These are phyloP conservation scores for Plectosphaerella plurivora DNA, from an alignment of 2,329 filamentous ascomycete genomes.

Conservation along the genomic window DNA sequence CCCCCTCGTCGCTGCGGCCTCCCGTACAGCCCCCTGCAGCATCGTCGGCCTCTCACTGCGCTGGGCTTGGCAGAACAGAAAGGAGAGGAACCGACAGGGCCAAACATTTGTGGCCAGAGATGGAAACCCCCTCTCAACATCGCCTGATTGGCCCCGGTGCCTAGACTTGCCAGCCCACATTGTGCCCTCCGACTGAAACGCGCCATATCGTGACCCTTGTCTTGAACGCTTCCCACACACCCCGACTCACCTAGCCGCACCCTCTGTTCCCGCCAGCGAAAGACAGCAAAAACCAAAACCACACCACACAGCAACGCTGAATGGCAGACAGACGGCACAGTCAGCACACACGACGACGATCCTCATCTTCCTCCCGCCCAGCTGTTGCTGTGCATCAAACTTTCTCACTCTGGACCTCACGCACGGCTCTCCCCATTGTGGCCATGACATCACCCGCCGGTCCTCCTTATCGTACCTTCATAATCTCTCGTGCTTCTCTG, in stretches of 20 bases:
- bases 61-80: too few relatives aligned
- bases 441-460: neutral
- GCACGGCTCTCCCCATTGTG: neutral
- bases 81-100: neutral
- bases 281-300: too few relatives aligned
- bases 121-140: neutral
- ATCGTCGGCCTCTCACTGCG: too few relatives aligned
- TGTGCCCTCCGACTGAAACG: constrained; percentile 1
- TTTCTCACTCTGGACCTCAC: too few relatives aligned
- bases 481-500: neutral
- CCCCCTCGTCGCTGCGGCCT: too few relatives aligned
- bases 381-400: too few relatives aligned
- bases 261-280: neutral
- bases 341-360: neutral
- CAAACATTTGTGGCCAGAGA: neutral
- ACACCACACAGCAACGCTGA: too few relatives aligned
- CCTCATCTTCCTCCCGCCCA: neutral
- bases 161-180: neutral
- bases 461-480: neutral
- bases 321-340: too few relatives aligned
- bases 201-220: neutral
- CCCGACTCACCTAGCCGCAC: neutral
- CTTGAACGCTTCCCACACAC: neutral
- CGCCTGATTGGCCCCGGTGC: neutral
- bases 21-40: too few relatives aligned